Conservation (phyloP, 768 basidiomycete species). For the Rhodotorula graminis region DNA sequence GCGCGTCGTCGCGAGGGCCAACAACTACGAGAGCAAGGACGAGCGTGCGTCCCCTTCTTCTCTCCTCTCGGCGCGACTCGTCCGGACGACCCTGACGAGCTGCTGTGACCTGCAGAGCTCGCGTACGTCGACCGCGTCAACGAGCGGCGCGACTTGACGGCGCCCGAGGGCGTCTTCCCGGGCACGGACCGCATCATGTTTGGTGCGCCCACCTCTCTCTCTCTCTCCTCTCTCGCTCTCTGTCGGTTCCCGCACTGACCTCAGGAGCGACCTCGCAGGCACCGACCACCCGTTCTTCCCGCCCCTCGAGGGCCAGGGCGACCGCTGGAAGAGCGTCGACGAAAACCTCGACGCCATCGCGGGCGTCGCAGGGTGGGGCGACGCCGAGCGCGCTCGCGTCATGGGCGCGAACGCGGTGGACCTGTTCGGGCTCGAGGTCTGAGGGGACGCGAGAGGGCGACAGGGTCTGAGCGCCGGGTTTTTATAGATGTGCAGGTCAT, state of each 20-base stretch:
- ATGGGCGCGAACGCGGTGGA: constrained; percentile 67
- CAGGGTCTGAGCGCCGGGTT: not conserved
- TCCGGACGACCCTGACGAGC: no score
- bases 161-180: constrained; percentile 23
- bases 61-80: no score
- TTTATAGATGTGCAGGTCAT: no score
- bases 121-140: constrained; percentile 24
- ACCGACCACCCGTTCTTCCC: constrained; percentile 85
- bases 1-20: constrained; percentile 64
- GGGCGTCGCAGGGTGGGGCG: constrained; percentile 59
- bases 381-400: constrained; percentile 61
- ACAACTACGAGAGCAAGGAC: constrained; percentile 32
- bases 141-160: constrained; percentile 24
- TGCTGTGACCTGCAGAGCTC: constrained; percentile 21
- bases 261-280: no score
- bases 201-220: constrained; percentile 48
- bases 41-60: constrained; percentile 15
- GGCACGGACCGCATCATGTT: constrained; percentile 52
- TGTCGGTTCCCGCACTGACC: no score
- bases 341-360: constrained; percentile 79
- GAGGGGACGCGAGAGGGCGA: no score
- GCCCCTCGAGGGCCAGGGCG: constrained; percentile 55
- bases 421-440: constrained; percentile 58
- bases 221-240: not conserved
- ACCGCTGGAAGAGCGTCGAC: constrained; percentile 80